Conservation (phyloP, 2,329 filamentous ascomycete genomes). For the Colletotrichum ledebouriae region DNA sequence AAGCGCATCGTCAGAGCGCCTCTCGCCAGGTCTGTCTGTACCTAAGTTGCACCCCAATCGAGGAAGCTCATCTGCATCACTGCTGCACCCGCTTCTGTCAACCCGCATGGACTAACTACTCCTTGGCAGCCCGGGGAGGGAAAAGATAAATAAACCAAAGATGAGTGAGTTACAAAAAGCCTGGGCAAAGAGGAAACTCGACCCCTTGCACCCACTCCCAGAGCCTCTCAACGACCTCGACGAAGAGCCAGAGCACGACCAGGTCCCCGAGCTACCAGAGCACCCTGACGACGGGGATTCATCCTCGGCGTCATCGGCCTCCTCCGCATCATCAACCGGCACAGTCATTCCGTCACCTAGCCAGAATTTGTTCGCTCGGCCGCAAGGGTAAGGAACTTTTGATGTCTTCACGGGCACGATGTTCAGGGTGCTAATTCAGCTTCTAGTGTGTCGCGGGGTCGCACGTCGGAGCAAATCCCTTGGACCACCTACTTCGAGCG, state of each 20-base stretch:
- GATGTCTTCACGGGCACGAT: neutral
- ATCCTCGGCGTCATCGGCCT: slow-evolving; percentile 73
- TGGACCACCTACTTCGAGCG: slow-evolving; percentile 95
- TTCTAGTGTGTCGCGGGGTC: slow-evolving; percentile 53
- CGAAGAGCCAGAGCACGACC: slow-evolving; percentile 63
- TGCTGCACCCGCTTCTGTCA: slow-evolving; percentile 4
- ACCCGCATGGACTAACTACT: slow-evolving; percentile 21
- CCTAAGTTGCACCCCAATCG: neutral
- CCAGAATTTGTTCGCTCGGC: slow-evolving; percentile 79
- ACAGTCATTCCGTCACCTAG: slow-evolving; percentile 87
- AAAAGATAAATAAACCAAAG: slow-evolving; percentile 41
- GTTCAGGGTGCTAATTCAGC: slow-evolving; percentile 21
- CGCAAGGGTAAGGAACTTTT: slow-evolving; percentile 68
- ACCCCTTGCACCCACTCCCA: slow-evolving; percentile 66
- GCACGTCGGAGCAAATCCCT: slow-evolving; percentile 74
- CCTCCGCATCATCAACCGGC: slow-evolving; percentile 89
- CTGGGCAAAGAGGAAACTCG: slow-evolving; percentile 82
- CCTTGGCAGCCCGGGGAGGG: slow-evolving; percentile 6
- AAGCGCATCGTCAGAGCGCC: neutral
- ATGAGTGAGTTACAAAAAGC: slow-evolving; percentile 88
- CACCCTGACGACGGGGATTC: slow-evolving; percentile 74
- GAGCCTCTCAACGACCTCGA: slow-evolving; percentile 66
- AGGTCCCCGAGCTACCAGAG: slow-evolving; percentile 61
- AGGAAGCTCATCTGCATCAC: slow-evolving; percentile 1
- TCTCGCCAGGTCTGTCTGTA: neutral